A percentile compares a stretch with the other conserved stretches of the same genome.
Evolutionary conservation across 1,284 basidiomycete species (phyloP).

Genomic region (Erythrobasidium hasegawianum): DNA sequence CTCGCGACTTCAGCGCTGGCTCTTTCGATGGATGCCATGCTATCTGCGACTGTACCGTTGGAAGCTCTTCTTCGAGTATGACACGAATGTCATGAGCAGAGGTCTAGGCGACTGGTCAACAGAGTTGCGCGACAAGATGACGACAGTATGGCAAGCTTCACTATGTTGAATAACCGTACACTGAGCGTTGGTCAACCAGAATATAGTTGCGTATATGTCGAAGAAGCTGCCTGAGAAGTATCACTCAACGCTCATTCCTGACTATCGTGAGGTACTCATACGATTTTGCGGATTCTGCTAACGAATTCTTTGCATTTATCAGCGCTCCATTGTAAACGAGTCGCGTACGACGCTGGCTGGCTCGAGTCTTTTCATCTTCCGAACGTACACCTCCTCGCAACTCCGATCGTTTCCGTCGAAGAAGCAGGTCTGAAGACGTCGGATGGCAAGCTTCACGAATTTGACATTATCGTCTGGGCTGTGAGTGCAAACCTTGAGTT

Average conservation of each 20-base stretch:
- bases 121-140: conserved; percentile 9
- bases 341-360: conserved; percentile 59
- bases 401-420: conserved; percentile 53
- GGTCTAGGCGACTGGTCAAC: conserved; percentile 28
- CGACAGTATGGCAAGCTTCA: not conserved
- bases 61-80: conserved; percentile 45
- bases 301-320: not conserved
- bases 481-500: too few species aligned
- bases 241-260: conserved; percentile 54
- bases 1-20: conserved; percentile 53
- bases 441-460: conserved; percentile 49
- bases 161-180: conserved; percentile 45
- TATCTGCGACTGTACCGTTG: conserved; percentile 55
- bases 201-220: conserved; percentile 53
- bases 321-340: conserved; percentile 56
- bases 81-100: conserved; percentile 23
- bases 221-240: conserved; percentile 54
- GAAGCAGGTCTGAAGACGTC: conserved; percentile 55
- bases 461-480: conserved; percentile 46
- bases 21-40: conserved; percentile 56
- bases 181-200: too few species aligned
- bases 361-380: conserved; percentile 55
- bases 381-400: conserved; percentile 57
- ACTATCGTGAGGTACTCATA: conserved; percentile 51
- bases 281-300: not conserved